Conservation (phyloP, 768 basidiomycete species). For the Leccinum longicurvipes region DNA sequence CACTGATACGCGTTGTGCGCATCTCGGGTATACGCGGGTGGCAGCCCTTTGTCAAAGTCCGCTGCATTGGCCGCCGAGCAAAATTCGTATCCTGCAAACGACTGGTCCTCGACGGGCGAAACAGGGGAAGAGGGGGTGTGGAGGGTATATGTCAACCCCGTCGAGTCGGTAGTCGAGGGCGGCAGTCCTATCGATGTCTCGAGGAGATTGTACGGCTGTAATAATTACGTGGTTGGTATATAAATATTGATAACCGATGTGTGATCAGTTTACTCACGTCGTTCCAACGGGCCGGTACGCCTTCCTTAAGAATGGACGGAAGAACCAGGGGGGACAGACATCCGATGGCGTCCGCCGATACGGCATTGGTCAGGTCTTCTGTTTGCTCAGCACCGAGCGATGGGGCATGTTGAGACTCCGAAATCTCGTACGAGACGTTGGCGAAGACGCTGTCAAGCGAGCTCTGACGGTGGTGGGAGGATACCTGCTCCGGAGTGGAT, state of each 20-base stretch:
- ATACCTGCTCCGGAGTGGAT: conserved; percentile 6
- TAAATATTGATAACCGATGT: conserved; percentile 8
- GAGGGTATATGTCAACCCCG: conserved; percentile 22
- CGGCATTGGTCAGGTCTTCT: conserved; percentile 20
- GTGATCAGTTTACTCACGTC: conserved; percentile 25
- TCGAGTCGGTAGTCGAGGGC: conserved; percentile 19
- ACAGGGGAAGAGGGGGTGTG: conserved; percentile 24
- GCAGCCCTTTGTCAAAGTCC: conserved; percentile 10
- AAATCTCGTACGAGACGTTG: conserved; percentile 30
- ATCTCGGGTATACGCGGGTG: conserved; percentile 13
- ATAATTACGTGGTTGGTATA: conserved; percentile 19
- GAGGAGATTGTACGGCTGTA: conserved; percentile 33
- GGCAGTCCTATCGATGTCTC: conserved; percentile 30
- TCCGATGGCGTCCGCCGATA: conserved; percentile 23
- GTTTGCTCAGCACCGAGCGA: conserved; percentile 17
- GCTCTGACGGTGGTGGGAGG: conserved; percentile 18
- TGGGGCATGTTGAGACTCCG: conserved; percentile 16
- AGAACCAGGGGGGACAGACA: conserved; percentile 31
- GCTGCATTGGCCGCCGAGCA: conserved; percentile 5
- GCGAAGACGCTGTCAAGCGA: conserved; percentile 31
- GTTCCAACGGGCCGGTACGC: conserved; percentile 31
- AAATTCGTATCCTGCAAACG: conserved; percentile 20
- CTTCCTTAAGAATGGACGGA: conserved; percentile 30
- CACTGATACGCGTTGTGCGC: conserved; percentile 18
- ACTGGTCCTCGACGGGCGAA: conserved; percentile 21